Conservation (phyloP, 768 basidiomycete species). For the Lactarius vividus region DNA sequence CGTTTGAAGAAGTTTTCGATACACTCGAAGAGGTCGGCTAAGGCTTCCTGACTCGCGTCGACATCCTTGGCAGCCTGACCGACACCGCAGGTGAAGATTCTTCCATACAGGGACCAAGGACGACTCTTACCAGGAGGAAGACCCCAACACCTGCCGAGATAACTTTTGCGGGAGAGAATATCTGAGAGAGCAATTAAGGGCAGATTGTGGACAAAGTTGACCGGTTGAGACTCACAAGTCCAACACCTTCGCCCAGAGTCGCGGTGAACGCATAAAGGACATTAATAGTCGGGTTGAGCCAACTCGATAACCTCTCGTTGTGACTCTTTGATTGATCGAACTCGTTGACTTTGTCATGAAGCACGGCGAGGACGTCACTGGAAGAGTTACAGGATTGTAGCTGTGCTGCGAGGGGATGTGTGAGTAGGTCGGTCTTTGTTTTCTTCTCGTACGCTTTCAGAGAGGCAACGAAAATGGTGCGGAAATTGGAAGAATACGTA, state of each 20-base stretch:
- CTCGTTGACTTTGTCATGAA: background rate
- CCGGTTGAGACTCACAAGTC: too few species aligned
- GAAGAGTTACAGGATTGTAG: background rate
- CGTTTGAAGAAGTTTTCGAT: background rate
- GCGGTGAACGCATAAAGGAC: background rate
- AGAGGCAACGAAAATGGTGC: background rate
- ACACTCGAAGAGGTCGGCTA: background rate
- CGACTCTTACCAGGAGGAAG: too few species aligned
- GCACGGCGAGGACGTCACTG: background rate
- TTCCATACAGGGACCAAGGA: too few species aligned
- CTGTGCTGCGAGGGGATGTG: background rate
- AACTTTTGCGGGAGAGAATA: too few species aligned
- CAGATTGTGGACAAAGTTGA: background rate
- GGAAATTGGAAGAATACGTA: background rate
- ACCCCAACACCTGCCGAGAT: too few species aligned
- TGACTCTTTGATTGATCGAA: background rate
- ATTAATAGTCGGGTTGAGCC: background rate
- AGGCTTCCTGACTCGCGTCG: background rate
- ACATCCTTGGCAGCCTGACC: background rate
- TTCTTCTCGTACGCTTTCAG: background rate
- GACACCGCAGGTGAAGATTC: too few species aligned
- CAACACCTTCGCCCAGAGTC: background rate
- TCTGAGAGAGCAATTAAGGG: too few species aligned
- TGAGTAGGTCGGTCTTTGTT: background rate
- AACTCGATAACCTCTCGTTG: background rate